These are phyloP conservation scores for Pichia nanzhaoensis DNA, from an alignment of 805 yeast species.

Conservation along the genomic window DNA sequence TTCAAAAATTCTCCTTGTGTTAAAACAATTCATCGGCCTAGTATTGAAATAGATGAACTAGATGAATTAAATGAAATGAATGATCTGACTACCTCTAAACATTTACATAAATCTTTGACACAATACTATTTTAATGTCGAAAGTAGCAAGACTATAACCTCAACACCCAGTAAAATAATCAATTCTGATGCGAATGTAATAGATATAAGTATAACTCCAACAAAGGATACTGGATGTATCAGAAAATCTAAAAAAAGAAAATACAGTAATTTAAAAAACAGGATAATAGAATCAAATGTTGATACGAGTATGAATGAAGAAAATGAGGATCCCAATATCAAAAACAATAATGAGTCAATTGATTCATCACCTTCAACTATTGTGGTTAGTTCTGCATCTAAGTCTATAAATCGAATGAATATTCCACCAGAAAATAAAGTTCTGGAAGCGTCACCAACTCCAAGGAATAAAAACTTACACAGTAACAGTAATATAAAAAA, in stretches of 20 bases:
- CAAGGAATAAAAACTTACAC: slow-evolving; percentile 20
- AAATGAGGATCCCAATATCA: background rate
- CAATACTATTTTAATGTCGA: background rate
- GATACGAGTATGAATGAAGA: background rate
- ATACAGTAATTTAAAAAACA: background rate
- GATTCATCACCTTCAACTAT: slow-evolving; percentile 33
- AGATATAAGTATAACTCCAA: background rate
- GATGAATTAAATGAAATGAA: background rate
- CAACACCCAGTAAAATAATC: slow-evolving; percentile 1
- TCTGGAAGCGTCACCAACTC: slow-evolving; percentile 28
- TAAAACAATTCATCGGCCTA: background rate
- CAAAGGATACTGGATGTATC: background rate
- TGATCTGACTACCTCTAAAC: background rate
- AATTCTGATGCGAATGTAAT: background rate
- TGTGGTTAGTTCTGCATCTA: slow-evolving; percentile 24
- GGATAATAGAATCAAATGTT: background rate
- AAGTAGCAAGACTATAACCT: background rate
- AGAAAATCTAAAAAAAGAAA: background rate
- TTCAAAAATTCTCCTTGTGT: slow-evolving; percentile 5
- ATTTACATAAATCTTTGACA: background rate
- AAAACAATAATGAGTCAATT: background rate
- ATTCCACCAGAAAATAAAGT: slow-evolving; percentile 3
- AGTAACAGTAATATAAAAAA: background rate
- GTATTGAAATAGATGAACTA: background rate
- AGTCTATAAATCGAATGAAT: slow-evolving; percentile 9